Conservation (phyloP, 2,329 filamentous ascomycete genomes). For the Neonectria hederae region DNA sequence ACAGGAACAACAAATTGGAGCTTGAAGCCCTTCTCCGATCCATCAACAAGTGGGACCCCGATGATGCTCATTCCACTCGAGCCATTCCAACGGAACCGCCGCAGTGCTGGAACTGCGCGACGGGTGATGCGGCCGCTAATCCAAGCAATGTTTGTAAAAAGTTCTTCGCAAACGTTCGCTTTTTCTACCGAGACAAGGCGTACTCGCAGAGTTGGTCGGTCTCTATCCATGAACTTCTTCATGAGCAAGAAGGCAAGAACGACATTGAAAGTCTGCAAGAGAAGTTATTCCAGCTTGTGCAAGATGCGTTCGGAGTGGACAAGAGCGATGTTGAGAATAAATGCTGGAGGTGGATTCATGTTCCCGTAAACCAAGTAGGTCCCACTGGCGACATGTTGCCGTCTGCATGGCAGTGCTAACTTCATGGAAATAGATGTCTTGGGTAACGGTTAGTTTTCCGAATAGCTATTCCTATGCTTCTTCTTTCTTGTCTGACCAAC, state of each 20-base stretch:
- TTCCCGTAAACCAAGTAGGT: slow-evolving; percentile 20
- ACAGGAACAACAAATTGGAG: background rate
- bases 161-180: slow-evolving; percentile 1
- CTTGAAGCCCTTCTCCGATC: background rate
- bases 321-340: too few relatives aligned
- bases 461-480: too few relatives aligned
- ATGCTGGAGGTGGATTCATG: slow-evolving; percentile 24
- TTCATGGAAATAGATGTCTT: background rate
- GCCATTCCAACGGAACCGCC: background rate
- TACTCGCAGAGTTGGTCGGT: slow-evolving; percentile 4
- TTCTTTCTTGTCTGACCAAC: background rate
- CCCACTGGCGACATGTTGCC: too few relatives aligned
- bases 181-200: slow-evolving; percentile 2
- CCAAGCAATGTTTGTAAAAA: too few relatives aligned
- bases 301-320: too few relatives aligned
- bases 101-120: slow-evolving; percentile 12
- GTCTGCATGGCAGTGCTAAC: too few relatives aligned
- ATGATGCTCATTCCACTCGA: background rate
- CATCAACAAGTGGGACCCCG: background rate
- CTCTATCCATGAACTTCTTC: slow-evolving; percentile 5
- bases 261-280: background rate
- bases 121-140: too few relatives aligned
- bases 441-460: slow-evolving; percentile 7
- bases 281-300: too few relatives aligned
- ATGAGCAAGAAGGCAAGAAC: background rate